Base-by-base conservation (phyloP, 2,329 filamentous ascomycete genomes). In the Colletotrichum simmondsii region DNA sequence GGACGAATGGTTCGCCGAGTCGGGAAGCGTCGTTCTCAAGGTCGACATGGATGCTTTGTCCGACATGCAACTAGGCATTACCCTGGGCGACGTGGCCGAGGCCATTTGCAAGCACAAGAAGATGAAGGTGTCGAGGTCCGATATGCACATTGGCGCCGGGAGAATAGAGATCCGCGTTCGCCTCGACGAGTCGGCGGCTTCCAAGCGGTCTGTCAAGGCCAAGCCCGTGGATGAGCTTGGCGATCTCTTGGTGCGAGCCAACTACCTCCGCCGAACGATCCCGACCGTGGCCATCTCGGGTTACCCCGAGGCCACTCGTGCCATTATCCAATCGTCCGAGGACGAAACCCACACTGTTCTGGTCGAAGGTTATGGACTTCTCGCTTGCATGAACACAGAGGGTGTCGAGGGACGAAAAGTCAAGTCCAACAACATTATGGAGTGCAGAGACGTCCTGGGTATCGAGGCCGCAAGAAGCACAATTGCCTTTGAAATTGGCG, bases 351-450 rank as follows among this genome's bases (percentile, higher is more conserved):
- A 92, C 77, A 91, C 89, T 19, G 95, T 96, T 58, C 87, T 98
- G 1, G 97, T 99, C 4, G 97, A 98, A 88, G 97, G 97, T 2
- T 98, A 99, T 82, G 97, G 97, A 0, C 87, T 99, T 62, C 91
- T 91, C 56, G 90, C 91, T 35, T 98, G 95, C 85, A 97, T 99
- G 92, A 97, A 92, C 11, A 99, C 97, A 0, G 93, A 95, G 74
- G 97, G 97, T 75, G 94, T 99, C 5, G 88, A 97, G 68, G 95
- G 95, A 68, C 92, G 91, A 24, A 86, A 89, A 76, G 93, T 92
- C 3, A 89, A 88, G 10, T 92, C 93, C 74, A 99, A 99, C 86
- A 95, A 92, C 79, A 92, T 99, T 76, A 94, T 98, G 90, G 97
- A 99, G 84, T 93, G 92, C 77, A 89, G 91, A 46, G 92, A 97